Evolutionary conservation across 768 basidiomycete species (phyloP), one percentile per base, ranked within the genome.

Genomic region (Fomitopsis pulvina): DNA sequence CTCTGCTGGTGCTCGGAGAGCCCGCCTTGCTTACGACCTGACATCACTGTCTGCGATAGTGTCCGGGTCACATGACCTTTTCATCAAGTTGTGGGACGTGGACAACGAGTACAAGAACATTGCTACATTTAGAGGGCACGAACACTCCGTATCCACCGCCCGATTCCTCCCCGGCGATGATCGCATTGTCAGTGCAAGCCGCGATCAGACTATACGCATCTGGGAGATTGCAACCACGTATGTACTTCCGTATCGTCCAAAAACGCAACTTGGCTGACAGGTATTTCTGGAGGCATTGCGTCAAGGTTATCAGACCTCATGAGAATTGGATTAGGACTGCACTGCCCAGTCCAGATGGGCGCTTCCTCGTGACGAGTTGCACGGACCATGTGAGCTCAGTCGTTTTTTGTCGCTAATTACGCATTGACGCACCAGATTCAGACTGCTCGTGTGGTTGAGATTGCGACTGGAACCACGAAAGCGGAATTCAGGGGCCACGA

Each of bases 31-130:
- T 32, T 91, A 92, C 0, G 75, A 81, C 54, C 87, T 90, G 64
- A 71, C 92, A 43, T 79, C 82, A 16, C 86, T 84, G n/a, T 71
- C 86, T 50, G 76, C 80, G 63, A 85, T 90, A 79, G 79, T 79
- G n/a, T 75, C 79, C 0, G 76, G 75, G 55, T 79, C 79, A 1
- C 71, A 73, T 16, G 80, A 80, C 55, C 63, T 80, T 21, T 76
- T 76, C 44, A 69, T 81, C 55, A 79, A 79, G 60, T 52, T 81
- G 14, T 81, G 79, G 79, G 75, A 79, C 57, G 70, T 73, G 4
- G 62, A 67, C 37, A 74, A 80, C 58, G 78, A 79, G 38, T 81
- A 76, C 61, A 75, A 72, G 59, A 78, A 78, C 57, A 67, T 66
- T 38, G 73, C 73, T 56, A 79, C 78, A 5, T 60, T 63, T 16